A percentile compares a stretch with the other conserved stretches of the same genome.
Conservation (phyloP, 352 stramenopile genomes). For the Phytophthora quininea region DNA sequence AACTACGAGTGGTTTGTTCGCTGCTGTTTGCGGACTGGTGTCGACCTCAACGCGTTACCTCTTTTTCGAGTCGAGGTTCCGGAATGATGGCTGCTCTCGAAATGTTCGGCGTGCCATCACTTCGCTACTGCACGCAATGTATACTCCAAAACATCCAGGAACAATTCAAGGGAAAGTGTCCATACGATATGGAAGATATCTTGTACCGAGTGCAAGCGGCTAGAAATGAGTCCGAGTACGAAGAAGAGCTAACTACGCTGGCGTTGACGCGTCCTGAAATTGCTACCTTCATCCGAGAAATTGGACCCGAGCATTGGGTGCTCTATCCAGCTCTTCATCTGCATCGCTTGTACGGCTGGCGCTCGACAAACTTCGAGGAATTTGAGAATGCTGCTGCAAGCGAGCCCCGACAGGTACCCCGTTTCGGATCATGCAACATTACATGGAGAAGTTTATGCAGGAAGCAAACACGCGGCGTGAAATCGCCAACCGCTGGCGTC, state of each 20-base stretch:
- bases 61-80: no score
- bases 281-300: conserved; percentile 8
- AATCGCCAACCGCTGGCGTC: neutral
- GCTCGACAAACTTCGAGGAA: conserved; percentile 29
- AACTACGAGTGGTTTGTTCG: no score
- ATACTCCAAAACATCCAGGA: conserved; percentile 17
- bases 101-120: neutral
- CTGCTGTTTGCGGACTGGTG: no score
- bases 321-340: conserved; percentile 15
- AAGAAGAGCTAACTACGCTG: conserved; percentile 1
- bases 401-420: neutral
- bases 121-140: conserved; percentile 22
- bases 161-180: conserved; percentile 5
- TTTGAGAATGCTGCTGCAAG: conserved; percentile 13
- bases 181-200: conserved; percentile 6
- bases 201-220: conserved; percentile 19
- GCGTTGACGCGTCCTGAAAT: conserved; percentile 1
- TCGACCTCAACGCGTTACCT: no score
- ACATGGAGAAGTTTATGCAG: conserved; percentile 30
- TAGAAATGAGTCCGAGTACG: conserved; percentile 13
- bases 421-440: conserved; percentile 19
- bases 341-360: conserved; percentile 14
- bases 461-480: neutral
- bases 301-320: conserved; percentile 17
- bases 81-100: conserved; percentile 9